A percentile compares a stretch with the other conserved stretches of the same genome.
Conservation (phyloP, 192 early-diverging fungal species). For the Backusella westeae region DNA sequence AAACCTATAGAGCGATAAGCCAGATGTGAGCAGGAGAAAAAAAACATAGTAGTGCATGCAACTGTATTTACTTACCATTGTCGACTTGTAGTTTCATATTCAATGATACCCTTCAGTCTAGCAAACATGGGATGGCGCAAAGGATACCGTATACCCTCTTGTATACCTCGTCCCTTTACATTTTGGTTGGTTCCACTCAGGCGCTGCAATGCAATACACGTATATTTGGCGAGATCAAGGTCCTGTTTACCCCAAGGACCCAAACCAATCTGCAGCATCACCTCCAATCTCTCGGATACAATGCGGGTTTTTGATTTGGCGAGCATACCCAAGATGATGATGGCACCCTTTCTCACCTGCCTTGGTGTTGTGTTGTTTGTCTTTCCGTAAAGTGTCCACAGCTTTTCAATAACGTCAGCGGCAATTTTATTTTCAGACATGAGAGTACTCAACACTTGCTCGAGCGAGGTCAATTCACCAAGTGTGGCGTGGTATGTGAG, state of each 20-base stretch:
- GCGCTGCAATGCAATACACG: slow-evolving; percentile 91
- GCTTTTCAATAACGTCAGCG: slow-evolving; percentile 64
- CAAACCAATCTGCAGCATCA: slow-evolving; percentile 81
- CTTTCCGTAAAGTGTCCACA: slow-evolving; percentile 77
- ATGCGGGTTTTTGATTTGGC: slow-evolving; percentile 83
- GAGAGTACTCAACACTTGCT: slow-evolving; percentile 84
- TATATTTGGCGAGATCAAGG: slow-evolving; percentile 80
- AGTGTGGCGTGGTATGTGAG: slow-evolving; percentile 85
- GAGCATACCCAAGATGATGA: slow-evolving; percentile 92
- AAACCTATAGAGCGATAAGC: slow-evolving; percentile 65
- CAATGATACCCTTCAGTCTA: slow-evolving; percentile 46
- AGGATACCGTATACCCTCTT: slow-evolving; percentile 47
- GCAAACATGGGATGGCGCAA: slow-evolving; percentile 58
- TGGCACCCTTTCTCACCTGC: slow-evolving; percentile 79
- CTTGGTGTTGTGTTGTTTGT: slow-evolving; percentile 63
- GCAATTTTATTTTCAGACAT: slow-evolving; percentile 68
- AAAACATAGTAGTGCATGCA: neutral
- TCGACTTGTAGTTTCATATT: slow-evolving; percentile 40
- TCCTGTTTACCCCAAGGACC: slow-evolving; percentile 82
- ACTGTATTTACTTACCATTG: slow-evolving; percentile 43
- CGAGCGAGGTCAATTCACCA: slow-evolving; percentile 93
- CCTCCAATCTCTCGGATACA: slow-evolving; percentile 83
- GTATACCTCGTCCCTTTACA: slow-evolving; percentile 52
- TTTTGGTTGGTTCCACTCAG: slow-evolving; percentile 59
- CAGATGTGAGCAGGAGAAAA: neutral